Base-by-base conservation (phyloP, 768 basidiomycete genomes). In the Brasilioporus rufonigricans region DNA sequence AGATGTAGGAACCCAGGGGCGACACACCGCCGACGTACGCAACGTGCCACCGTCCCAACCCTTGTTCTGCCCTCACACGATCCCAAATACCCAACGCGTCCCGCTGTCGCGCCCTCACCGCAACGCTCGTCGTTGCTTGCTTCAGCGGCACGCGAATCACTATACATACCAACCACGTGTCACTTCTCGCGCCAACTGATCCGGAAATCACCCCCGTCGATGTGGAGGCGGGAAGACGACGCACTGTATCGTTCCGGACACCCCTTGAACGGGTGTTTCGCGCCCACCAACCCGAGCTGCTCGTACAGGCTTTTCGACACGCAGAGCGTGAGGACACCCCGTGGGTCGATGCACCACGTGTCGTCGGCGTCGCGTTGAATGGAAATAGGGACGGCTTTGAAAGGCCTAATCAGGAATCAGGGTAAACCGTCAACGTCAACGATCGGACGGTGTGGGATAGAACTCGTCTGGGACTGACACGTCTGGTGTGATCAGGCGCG, bases 281-380 rank as follows among this genome's bases (percentile, higher is more conserved):
- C 69, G 5, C 89, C 88, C 0, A 81, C 74, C 16, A 89, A 61
- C 1, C 88, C 86, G 9, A 89, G 74, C 8, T 69, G 68, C 59
- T 87, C 78, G 64, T 89, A 89, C 1, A 81, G 80, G 18, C 73
- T 71, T 65, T 83, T 84, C 40, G 74, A 74, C 6, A 84, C 74
- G 24, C 73, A 80, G 19, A 89, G 65, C 0, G 83, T 83, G 55
- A 90, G 67, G 41, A 83, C 59, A 4, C 84, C 83, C 18, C 84
- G 79, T 3, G 77, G 73, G 61, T 89, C 87, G 52, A 89, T 73
- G 61, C 85, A 87, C 89, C 89, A 91, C 2, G 76, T 76, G 56
- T 88, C 86, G 29, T 83, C 80, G 6, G 64, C 59, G 24, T 65
- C 62, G 24, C 68, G 59, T 4, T 64, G 54, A 26, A 11, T 33